Evolutionary conservation across 129 eudicot genomes (phyloP), one percentile per base, ranked within the genome.

Genomic region (Lonicera japonica): DNA sequence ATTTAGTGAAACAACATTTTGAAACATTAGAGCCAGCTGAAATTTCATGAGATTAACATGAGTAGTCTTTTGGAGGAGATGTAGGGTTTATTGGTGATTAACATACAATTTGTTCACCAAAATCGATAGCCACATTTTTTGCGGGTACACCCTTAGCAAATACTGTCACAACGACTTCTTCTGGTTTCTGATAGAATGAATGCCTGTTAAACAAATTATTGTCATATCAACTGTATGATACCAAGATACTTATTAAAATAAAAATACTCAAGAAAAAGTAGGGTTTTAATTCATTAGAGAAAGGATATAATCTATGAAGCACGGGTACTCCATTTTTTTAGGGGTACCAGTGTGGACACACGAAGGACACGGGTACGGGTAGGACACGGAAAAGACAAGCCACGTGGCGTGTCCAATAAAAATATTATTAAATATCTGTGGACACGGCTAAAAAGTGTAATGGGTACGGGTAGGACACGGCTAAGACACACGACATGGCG

Each of bases 81-180:
- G 8, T 7, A 41, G 50, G 68, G 65, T 64, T 19, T 17, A 22
- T 23, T 2, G 43, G 43, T 36, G 21, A 24, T 24, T 36, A 52
- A 62, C 95, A 24, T 75, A 89, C 95, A 22, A 89, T 89, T 76
- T 89, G 97, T 73, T 85, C 97, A 43, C 97, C 97, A 56, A 63
- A 89, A 64, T 83, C 83, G 40, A 89, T 85, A 16, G 82, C 55
- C 22, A 85, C 73, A 57, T 67, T 67, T 16, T 85, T 70, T 38
- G 88, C 80, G n/a, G 86, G 90, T 60, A 89, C 48, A 23, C 86
- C 79, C 86, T 83, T 89, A 1, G 97, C 97, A 76, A 89, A 85
- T 61, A 89, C 78, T 21, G 86, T 85, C 62, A 89, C 90, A 43
- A 89, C 90, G 18, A 74, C 90, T 60, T 85, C 97, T 67, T 89